Conservation (phyloP, 1,139 yeast species). For the Saccharomyces hybrid region DNA sequence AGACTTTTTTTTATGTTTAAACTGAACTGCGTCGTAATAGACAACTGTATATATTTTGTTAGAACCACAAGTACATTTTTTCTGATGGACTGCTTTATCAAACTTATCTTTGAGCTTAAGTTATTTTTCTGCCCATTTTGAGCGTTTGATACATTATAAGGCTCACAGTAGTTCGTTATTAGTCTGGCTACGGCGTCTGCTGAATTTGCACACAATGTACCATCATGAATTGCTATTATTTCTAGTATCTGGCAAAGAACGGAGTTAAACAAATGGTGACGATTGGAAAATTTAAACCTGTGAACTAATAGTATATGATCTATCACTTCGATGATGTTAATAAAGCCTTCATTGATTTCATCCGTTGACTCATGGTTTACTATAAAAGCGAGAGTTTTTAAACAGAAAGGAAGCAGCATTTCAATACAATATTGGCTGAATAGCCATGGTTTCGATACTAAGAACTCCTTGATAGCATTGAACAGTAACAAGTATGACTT, state of each 20-base stretch:
- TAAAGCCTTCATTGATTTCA: conserved; percentile 29
- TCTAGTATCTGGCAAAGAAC: conserved; percentile 44
- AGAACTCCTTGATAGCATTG: conserved; percentile 33
- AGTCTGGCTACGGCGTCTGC: conserved; percentile 52
- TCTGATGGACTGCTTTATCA: conserved; percentile 55
- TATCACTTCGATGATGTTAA: conserved; percentile 37
- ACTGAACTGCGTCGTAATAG: conserved; percentile 45
- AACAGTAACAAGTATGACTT: conserved; percentile 7
- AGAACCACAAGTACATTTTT: conserved; percentile 57
- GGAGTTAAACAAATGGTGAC: conserved; percentile 59
- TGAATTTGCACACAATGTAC: conserved; percentile 12
- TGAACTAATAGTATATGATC: conserved; percentile 58
- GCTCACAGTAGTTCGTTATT: conserved; percentile 66
- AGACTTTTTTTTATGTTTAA: conserved; percentile 44
- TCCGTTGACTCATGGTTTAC: conserved; percentile 19
- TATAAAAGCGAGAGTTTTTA: conserved; percentile 29
- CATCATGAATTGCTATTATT: conserved; percentile 33
- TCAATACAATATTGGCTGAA: conserved; percentile 65
- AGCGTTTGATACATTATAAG: conserved; percentile 32
- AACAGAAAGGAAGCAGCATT: conserved; percentile 31
- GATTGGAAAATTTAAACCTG: conserved; percentile 57
- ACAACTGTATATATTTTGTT: conserved; percentile 44
- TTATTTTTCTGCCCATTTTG: conserved; percentile 26
- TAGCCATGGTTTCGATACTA: conserved; percentile 48
- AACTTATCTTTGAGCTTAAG: conserved; percentile 49